These are phyloP conservation scores for Curvularia eragrostidis DNA, from an alignment of 2,329 filamentous ascomycete genomes.

Conservation along the genomic window DNA sequence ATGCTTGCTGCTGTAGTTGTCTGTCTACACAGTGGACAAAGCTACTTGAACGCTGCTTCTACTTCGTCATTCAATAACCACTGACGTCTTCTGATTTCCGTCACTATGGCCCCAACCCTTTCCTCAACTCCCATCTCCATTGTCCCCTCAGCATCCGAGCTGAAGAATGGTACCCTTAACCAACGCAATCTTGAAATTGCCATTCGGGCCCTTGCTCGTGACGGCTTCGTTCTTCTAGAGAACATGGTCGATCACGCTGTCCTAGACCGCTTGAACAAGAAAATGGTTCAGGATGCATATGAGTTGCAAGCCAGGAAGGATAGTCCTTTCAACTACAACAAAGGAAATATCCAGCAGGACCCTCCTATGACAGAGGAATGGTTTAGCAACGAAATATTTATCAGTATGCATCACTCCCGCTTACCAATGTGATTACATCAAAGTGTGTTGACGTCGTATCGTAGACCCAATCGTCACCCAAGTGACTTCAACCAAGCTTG, in stretches of 20 bases:
- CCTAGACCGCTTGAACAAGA: conserved; percentile 63
- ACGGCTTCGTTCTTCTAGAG: conserved; percentile 46
- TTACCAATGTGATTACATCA: background rate
- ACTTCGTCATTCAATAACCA: background rate
- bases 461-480: conserved; percentile 63
- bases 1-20: background rate
- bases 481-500: conserved; percentile 58
- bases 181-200: conserved; percentile 61
- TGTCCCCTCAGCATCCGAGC: conserved; percentile 53
- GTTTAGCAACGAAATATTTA: conserved; percentile 55
- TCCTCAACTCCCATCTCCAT: conserved; percentile 45
- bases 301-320: conserved; percentile 60
- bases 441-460: background rate
- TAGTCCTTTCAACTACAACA: conserved; percentile 68
- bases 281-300: conserved; percentile 66
- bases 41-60: background rate
- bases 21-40: background rate
- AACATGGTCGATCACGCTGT: conserved; percentile 52
- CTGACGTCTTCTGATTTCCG: conserved; percentile 7
- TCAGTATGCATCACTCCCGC: conserved; percentile 52
- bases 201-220: conserved; percentile 34
- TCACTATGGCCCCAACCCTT: conserved; percentile 26
- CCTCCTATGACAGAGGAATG: conserved; percentile 58
- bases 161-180: conserved; percentile 49
- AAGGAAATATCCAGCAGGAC: conserved; percentile 68